Evolutionary conservation across 106 monocot species (phyloP), one percentile per base, ranked within the genome.

Genomic region (Hemerocallis citrina): DNA sequence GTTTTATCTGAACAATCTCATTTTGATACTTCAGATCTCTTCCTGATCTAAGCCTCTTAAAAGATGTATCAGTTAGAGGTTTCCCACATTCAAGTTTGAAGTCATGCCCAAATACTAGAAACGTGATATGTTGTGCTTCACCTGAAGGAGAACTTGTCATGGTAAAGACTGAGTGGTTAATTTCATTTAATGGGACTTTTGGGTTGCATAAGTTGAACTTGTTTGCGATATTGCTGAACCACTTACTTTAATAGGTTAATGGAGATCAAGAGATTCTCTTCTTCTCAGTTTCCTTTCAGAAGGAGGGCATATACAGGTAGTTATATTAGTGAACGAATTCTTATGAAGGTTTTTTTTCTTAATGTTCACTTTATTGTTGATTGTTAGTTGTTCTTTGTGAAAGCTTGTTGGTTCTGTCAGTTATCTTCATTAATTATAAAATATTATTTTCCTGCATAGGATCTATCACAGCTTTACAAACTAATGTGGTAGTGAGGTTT

Each of bases 261-360:
- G 77, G 72, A 63, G 83, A 92, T 75, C 85, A 82, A 65, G 86
- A 87, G 57, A 76, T 84, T 20, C 39, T 61, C 52, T 81, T 84
- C 63, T 68, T 72, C 49, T 75, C 92, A 44, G 41, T 74, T 75
- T 79, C 75, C 21, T 37, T 37, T 44, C 77, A 65, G 50, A 65
- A 54, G 36, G 60, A 54, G 36, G 60, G 74, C 27, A 16, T 60
- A 20, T 80, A 80, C 70, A 86, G 86, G 92, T 92, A 79, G 67
- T 61, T 7, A 47, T 40, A 31, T 49, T n/a, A 24, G 24, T 25
- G 24, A 32, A 1, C 34, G 23, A 59, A 25, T 5, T 24, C 34
- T 34, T 43, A 67, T 30, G 11, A 29, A 40, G 1, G 19, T 5
- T 14, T 28, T 20, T 15, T 61, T 44, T 17, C 14, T 61, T 13